phyloP scores from a whole-genome alignment of 345 rosid species.

The Pugionium dolabratum region DNA sequence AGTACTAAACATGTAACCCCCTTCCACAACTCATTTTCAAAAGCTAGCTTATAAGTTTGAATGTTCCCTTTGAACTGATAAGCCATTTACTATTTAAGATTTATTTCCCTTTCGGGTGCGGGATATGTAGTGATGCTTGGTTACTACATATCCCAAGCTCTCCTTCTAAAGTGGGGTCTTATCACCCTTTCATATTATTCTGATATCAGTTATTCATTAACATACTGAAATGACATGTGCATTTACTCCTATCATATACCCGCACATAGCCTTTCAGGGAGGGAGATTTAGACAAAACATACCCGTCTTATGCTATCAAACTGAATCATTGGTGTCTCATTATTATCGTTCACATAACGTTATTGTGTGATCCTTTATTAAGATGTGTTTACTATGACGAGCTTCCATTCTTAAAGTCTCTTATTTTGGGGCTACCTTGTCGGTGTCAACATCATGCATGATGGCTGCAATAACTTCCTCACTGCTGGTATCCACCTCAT shows the following conservation, averaged over 20 bases:
- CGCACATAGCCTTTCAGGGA: not conserved
- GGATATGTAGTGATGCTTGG: not conserved
- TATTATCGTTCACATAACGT: not conserved
- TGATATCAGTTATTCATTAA: not conserved
- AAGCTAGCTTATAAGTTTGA: too few species aligned
- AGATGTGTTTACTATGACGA: conserved; percentile 6
- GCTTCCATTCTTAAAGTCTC: not conserved
- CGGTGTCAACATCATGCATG: conserved; percentile 94
- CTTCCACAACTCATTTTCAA: too few species aligned
- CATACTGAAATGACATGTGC: not conserved
- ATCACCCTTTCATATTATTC: not conserved
- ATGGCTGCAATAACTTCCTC: conserved; percentile 81
- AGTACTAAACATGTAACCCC: too few species aligned
- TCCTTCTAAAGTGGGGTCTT: not conserved
- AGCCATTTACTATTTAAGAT: too few species aligned
- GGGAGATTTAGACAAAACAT: conserved; percentile 9
- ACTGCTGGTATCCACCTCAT: conserved; percentile 61
- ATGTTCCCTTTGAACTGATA: too few species aligned
- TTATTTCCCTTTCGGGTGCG: not conserved
- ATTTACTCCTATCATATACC: conserved; percentile 5
- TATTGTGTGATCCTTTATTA: not conserved
- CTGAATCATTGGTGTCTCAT: conserved; percentile 1
- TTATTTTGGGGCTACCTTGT: conserved; percentile 60
- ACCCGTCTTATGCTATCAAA: conserved; percentile 4
- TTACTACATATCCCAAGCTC: not conserved